Percentiles rank a stretch among this genome's conserved stretches.
Evolutionary conservation across 257 asterid genomes (phyloP).

Genomic region (Ajuga chamaepitys): DNA sequence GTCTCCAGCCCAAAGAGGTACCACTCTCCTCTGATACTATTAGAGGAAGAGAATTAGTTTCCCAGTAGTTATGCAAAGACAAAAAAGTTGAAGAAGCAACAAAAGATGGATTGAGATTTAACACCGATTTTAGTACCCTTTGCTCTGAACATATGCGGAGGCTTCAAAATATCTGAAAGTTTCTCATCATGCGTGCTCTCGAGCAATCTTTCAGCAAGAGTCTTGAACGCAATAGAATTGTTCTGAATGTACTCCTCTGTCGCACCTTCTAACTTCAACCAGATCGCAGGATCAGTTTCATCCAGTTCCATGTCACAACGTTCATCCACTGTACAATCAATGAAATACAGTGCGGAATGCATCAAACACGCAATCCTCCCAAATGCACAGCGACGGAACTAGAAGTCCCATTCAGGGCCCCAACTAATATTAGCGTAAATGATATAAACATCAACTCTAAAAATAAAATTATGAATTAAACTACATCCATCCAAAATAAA

Average conservation of each 20-base stretch:
- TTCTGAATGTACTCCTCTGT: conserved; percentile 74
- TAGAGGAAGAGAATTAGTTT: conserved; percentile 12
- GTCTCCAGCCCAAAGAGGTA: conserved; percentile 94
- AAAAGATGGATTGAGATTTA: conserved; percentile 9
- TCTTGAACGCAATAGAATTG: conserved; percentile 58
- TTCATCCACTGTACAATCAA: conserved; percentile 67
- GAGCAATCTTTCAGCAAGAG: conserved; percentile 68
- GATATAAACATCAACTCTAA: too few species aligned
- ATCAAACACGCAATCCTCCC: background rate
- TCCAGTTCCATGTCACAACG: conserved; percentile 98
- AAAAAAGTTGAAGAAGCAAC: conserved; percentile 8
- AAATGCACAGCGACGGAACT: too few species aligned
- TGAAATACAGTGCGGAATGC: conserved; percentile 2
- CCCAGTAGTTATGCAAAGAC: conserved; percentile 11
- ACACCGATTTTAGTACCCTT: conserved; percentile 41
- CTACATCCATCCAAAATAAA: too few species aligned
- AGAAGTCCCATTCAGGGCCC: too few species aligned
- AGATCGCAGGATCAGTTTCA: conserved; percentile 92
- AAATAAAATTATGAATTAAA: too few species aligned
- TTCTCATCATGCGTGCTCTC: conserved; percentile 77
- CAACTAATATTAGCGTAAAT: too few species aligned
- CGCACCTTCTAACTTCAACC: conserved; percentile 84
- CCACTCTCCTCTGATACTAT: conserved; percentile 42
- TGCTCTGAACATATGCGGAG: conserved; percentile 42
- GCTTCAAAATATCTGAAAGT: conserved; percentile 43